Conservation (phyloP, 2,329 filamentous ascomycete species). For the Trichophyton simii region DNA sequence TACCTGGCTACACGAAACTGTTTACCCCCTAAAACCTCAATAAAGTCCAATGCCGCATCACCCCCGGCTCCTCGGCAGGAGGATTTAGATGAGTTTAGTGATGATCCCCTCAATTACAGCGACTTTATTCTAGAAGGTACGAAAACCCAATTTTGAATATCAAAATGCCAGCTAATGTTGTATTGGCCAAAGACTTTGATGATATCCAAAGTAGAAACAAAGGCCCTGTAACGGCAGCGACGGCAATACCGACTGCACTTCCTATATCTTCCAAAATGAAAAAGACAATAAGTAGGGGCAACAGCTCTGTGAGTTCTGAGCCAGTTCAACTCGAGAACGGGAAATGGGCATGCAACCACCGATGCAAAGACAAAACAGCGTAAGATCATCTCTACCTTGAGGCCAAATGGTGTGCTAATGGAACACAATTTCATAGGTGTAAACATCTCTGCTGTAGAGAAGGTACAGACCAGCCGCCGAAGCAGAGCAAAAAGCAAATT, state of each 20-base stretch:
- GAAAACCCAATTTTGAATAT: neutral
- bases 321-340: slow-evolving; percentile 52
- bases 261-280: slow-evolving; percentile 3
- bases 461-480: slow-evolving; percentile 53
- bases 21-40: neutral
- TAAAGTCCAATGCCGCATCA: neutral
- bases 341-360: slow-evolving; percentile 62
- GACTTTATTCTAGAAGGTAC: slow-evolving; percentile 4
- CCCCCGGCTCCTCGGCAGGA: neutral
- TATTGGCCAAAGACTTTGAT: slow-evolving; percentile 7
- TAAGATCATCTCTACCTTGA: slow-evolving; percentile 18
- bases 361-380: slow-evolving; percentile 48
- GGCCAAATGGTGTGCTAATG: slow-evolving; percentile 21
- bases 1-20: neutral
- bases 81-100: neutral
- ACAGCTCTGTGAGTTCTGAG: slow-evolving; percentile 11
- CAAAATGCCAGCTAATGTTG: slow-evolving; percentile 13
- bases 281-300: slow-evolving; percentile 8
- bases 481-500: slow-evolving; percentile 22
- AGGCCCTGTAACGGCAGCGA: slow-evolving; percentile 5
- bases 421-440: slow-evolving; percentile 36
- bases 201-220: slow-evolving; percentile 14
- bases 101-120: slow-evolving; percentile 1
- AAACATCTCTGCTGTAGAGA: slow-evolving; percentile 62
- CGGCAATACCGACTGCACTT: neutral